Conservation (phyloP, 2,329 filamentous ascomycete species). For the Eutypa lata region DNA sequence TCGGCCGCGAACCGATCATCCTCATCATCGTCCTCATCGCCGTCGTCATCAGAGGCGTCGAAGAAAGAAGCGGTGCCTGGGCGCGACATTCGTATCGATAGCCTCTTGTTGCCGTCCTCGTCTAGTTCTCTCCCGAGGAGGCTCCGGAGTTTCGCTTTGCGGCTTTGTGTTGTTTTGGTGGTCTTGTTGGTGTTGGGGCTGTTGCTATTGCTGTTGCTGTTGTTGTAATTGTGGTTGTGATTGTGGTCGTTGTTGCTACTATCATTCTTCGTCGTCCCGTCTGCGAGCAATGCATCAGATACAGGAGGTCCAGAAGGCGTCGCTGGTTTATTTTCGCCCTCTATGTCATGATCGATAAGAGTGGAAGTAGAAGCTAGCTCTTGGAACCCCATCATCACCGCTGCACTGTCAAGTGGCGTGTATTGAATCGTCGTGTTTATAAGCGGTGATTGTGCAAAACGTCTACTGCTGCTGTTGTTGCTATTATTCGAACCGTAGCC, state of each 20-base stretch:
- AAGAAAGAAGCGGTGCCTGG: not conserved
- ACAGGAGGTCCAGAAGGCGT: no score
- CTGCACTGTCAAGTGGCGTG: slow-evolving; percentile 18
- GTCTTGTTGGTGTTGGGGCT: no score
- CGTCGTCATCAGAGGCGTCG: slow-evolving; percentile 34
- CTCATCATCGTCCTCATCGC: slow-evolving; percentile 33
- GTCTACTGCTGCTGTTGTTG: slow-evolving; percentile 3
- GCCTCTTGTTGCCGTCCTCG: no score
- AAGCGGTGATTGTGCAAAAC: slow-evolving; percentile 14
- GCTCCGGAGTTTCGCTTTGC: not conserved
- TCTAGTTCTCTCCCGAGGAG: not conserved
- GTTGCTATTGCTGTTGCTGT: no score
- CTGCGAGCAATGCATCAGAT: not conserved
- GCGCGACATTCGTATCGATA: no score
- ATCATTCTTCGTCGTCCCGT: no score
- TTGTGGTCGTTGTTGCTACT: no score
- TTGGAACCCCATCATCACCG: slow-evolving; percentile 21
- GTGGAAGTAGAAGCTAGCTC: not conserved
- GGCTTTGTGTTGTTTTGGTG: not conserved
- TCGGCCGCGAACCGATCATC: slow-evolving; percentile 45
- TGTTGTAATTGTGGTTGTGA: no score
- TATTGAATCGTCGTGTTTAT: slow-evolving; percentile 16
- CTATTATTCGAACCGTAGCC: not conserved
- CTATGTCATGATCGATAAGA: no score
- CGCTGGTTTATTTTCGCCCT: no score